Evolutionary conservation across 2,329 filamentous ascomycete species (phyloP).

Genomic region (Fusarium praegraminearum): DNA sequence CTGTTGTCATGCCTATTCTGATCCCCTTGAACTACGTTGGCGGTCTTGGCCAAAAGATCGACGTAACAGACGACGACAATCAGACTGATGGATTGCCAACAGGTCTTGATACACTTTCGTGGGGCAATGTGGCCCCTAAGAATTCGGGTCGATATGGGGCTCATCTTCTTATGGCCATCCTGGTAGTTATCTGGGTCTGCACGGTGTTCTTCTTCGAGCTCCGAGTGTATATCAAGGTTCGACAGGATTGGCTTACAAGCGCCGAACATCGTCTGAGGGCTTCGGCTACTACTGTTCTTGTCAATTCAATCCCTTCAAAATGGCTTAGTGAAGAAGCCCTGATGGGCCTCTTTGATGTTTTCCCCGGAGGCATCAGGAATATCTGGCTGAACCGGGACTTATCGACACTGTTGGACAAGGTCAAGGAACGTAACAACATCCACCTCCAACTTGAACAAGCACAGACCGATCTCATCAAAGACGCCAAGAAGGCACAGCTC

Average conservation of each 20-base stretch:
- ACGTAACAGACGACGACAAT: conserved; percentile 53
- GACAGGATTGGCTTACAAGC: conserved; percentile 93
- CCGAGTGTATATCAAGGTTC: conserved; percentile 87
- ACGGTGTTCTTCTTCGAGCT: conserved; percentile 89
- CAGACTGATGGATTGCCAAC: conserved; percentile 51
- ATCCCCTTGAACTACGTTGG: conserved; percentile 85
- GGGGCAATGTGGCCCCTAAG: conserved; percentile 81
- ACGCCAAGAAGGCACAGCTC: conserved; percentile 82
- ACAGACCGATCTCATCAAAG: conserved; percentile 85
- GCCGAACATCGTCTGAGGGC: conserved; percentile 93
- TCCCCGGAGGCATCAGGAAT: conserved; percentile 93
- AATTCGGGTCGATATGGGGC: conserved; percentile 82
- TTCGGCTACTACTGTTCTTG: conserved; percentile 94
- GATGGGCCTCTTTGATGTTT: conserved; percentile 89
- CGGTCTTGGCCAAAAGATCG: conserved; percentile 71
- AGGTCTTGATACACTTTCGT: conserved; percentile 85
- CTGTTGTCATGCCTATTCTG: conserved; percentile 84
- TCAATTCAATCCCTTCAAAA: conserved; percentile 88
- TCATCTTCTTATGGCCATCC: conserved; percentile 82
- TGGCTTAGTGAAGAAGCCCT: conserved; percentile 90
- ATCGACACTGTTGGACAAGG: conserved; percentile 84
- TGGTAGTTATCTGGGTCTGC: conserved; percentile 86
- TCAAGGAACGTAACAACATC: conserved; percentile 77
- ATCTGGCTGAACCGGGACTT: conserved; percentile 97
- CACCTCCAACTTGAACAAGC: conserved; percentile 81